Evolutionary conservation across 495 filamentous ascomycete genomes (phyloP).

Genomic region (Umbilicaria muhlenbergii): DNA sequence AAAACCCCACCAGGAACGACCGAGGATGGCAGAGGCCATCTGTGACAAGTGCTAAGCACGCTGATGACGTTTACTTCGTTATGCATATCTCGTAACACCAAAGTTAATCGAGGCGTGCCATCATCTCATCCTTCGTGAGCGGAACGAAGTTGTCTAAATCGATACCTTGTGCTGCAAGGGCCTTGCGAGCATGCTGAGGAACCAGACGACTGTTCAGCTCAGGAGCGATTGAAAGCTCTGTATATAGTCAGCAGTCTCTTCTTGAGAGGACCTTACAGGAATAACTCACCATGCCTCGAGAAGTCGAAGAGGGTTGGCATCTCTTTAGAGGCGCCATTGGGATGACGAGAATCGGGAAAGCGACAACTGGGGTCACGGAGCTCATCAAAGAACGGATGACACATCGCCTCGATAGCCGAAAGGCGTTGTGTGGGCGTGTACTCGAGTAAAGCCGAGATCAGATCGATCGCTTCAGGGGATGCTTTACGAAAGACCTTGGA

Average conservation of each 20-base stretch:
- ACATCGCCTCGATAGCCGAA: constrained; percentile 90
- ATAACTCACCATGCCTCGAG: constrained; percentile 66
- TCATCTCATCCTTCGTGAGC: constrained; percentile 85
- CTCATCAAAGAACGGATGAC: constrained; percentile 97
- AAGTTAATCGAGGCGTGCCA: constrained; percentile 82
- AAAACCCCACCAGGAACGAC: constrained; percentile 13
- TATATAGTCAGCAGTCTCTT: constrained; percentile 4
- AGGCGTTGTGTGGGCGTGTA: constrained; percentile 95
- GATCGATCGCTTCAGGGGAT: constrained; percentile 77
- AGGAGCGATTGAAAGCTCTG: constrained; percentile 91
- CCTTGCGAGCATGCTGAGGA: constrained; percentile 61
- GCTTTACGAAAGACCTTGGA: constrained; percentile 85
- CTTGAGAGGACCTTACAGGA: background rate
- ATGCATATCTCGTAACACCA: constrained; percentile 15
- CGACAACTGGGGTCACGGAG: constrained; percentile 74
- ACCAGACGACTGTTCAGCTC: constrained; percentile 76
- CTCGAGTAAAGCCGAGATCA: constrained; percentile 85
- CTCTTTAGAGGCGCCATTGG: constrained; percentile 58
- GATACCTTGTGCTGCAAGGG: constrained; percentile 59
- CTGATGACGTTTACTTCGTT: constrained; percentile 24
- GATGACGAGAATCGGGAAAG: constrained; percentile 86
- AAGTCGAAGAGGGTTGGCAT: constrained; percentile 87
- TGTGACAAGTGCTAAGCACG: constrained; percentile 12
- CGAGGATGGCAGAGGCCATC: constrained; percentile 15
- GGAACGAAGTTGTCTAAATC: constrained; percentile 91